These are phyloP conservation scores for Madurella mycetomatis DNA, from an alignment of 2,329 filamentous ascomycete genomes.

Conservation along the genomic window DNA sequence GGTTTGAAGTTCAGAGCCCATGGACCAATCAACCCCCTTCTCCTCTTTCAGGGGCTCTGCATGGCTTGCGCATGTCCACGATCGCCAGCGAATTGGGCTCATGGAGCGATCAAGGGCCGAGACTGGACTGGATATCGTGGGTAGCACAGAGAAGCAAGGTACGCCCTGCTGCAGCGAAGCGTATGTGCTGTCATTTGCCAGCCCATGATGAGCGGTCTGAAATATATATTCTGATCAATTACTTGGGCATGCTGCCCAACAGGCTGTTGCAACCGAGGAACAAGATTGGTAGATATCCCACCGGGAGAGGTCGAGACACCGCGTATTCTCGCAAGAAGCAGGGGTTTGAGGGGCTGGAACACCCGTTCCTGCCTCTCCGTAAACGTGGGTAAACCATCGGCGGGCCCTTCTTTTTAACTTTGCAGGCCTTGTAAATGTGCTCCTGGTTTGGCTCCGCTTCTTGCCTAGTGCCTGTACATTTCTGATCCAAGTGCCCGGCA, in stretches of 20 bases:
- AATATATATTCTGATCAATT: background rate
- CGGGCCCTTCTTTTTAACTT: background rate
- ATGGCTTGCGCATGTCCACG: background rate
- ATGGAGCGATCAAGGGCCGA: background rate
- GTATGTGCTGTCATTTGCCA: background rate
- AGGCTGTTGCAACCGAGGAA: background rate
- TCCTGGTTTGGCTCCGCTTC: too few relatives aligned
- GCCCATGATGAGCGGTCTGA: background rate
- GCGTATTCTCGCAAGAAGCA: background rate
- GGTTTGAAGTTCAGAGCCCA: background rate
- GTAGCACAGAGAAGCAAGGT: background rate
- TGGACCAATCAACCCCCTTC: constrained; percentile 10
- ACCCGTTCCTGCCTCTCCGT: background rate
- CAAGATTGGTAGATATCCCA: background rate
- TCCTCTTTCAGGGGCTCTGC: constrained; percentile 5
- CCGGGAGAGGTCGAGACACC: constrained; percentile 1
- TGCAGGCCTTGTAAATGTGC: background rate
- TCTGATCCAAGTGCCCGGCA: background rate
- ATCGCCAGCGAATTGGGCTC: constrained; percentile 6
- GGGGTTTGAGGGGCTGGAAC: background rate
- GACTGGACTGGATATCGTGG: background rate
- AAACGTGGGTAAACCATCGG: background rate
- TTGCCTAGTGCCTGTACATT: constrained; percentile 1
- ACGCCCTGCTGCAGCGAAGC: background rate
- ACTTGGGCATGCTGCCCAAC: background rate